These are phyloP conservation scores for Paramecium sonneborni DNA, from an alignment of 73 alveolate genomes.

Conservation along the genomic window DNA sequence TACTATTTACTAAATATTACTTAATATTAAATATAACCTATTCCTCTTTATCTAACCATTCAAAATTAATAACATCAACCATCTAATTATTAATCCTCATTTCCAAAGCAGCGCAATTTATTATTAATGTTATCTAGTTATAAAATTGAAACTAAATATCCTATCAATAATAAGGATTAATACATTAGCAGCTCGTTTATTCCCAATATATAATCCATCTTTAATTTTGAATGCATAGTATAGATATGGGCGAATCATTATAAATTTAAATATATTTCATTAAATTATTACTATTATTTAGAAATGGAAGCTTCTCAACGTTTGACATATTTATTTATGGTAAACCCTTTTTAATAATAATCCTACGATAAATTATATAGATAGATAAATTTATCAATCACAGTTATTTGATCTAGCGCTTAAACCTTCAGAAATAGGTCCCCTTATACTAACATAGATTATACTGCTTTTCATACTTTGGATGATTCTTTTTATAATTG, in stretches of 20 bases:
- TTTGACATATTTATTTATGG: not conserved
- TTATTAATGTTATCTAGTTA: not conserved
- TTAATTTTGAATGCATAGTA: conserved; percentile 17
- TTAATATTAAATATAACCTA: not conserved
- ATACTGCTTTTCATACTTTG: conserved; percentile 32
- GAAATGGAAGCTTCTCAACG: not conserved
- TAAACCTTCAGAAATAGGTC: not conserved
- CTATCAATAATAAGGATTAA: not conserved
- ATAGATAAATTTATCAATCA: conserved; percentile 8
- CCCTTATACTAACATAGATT: conserved; percentile 37
- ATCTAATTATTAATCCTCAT: not conserved
- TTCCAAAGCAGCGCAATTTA: conserved; percentile 32
- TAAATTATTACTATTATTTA: not conserved
- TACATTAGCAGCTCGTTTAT: conserved; percentile 34
- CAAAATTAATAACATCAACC: not conserved
- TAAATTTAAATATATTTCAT: not conserved
- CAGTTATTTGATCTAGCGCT: conserved; percentile 26
- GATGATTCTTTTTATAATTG: not conserved
- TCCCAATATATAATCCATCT: conserved; percentile 27
- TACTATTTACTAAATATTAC: not conserved
- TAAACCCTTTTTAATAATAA: not conserved
- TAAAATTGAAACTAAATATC: not conserved
- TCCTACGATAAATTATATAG: not conserved
- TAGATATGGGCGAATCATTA: not conserved
- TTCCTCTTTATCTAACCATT: conserved; percentile 27